A percentile compares a stretch with the other conserved stretches of the same genome.
Conservation (phyloP, 169 alveolate genomes). For the Cryptosporidium ubiquitum region DNA sequence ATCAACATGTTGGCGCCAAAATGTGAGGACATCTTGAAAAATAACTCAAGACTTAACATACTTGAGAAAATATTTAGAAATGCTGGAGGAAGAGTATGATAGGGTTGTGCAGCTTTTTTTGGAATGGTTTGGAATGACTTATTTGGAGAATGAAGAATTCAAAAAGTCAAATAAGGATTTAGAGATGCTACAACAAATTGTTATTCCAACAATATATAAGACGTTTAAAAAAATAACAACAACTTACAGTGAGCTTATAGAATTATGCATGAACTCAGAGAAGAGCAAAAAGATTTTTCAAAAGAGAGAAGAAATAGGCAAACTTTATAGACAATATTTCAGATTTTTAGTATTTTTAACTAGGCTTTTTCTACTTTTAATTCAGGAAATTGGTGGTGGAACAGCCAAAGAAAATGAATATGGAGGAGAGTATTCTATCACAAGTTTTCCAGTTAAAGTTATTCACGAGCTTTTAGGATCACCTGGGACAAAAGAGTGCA, state of each 20-base stretch:
- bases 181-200: slow-evolving; percentile 23
- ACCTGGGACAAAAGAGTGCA: slow-evolving; percentile 54
- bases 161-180: slow-evolving; percentile 14
- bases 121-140: slow-evolving; percentile 42
- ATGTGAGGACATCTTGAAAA: slow-evolving; percentile 2
- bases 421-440: slow-evolving; percentile 1
- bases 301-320: slow-evolving; percentile 17
- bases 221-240: slow-evolving; percentile 16
- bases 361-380: slow-evolving; percentile 10
- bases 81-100: slow-evolving; percentile 27
- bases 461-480: slow-evolving; percentile 63
- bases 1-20: background rate
- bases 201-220: slow-evolving; percentile 44
- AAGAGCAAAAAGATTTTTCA: slow-evolving; percentile 10
- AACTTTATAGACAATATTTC: background rate
- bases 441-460: slow-evolving; percentile 13
- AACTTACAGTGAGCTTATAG: slow-evolving; percentile 22
- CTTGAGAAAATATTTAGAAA: background rate
- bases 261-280: slow-evolving; percentile 31
- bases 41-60: background rate
- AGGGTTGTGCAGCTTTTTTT: slow-evolving; percentile 18
- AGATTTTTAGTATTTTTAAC: slow-evolving; percentile 16
- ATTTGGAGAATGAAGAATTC: slow-evolving; percentile 26
- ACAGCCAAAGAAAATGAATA: background rate
- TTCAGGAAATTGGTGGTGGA: slow-evolving; percentile 14